Base-by-base conservation (phyloP, 495 filamentous ascomycete genomes). In the Talaromyces nanjingensis region DNA sequence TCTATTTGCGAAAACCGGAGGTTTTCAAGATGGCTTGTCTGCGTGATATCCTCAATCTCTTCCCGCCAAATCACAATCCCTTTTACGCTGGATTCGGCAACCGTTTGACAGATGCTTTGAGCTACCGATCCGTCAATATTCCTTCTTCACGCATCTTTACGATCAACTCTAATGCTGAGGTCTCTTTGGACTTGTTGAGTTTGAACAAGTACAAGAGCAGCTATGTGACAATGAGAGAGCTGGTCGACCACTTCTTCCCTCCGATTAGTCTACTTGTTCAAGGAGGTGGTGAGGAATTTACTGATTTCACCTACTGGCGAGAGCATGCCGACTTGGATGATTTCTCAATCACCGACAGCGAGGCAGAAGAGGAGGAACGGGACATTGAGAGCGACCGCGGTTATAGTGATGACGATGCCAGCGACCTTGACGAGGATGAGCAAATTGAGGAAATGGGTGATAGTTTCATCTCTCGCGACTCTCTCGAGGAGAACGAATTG, bases 1-100 rank as follows among this genome's bases (percentile, higher is more conserved):
- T 99, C 11, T 99, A 99, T 69, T 81, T 99, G 20, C 86, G 96
- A 52, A 97, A 98, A 74, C 94, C 94, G 0, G 93, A 99, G 71
- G 91, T 98, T 4, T 99, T 99, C 85, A 99, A 99, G 77, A 99
- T 99, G 94, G 89, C 93, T 5, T 98, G 96, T 65, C 77, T 99
- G 47, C 86, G 94, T 24, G 94, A 99, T 75, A 97, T 99, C 65
- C 82, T 91, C 64, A 89, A 86, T 56, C 85, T 99, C 1, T 99
- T 96, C 70, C 86, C 84, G n/a, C 83, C 83, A 2, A 86, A 89
- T 25, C 79, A 86, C 61, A 88, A 85, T 24, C 94, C 94, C 0
- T 99, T 99, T 73, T 98, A 93, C 68, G 96, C 94, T 16, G 94
- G 94, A 0, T 99, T 99, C 72, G 94, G 94, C 63, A 99, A 99